These are phyloP conservation scores for Crithidia sp. DNA, from an alignment of 208 protist genomes.

Conservation along the genomic window DNA sequence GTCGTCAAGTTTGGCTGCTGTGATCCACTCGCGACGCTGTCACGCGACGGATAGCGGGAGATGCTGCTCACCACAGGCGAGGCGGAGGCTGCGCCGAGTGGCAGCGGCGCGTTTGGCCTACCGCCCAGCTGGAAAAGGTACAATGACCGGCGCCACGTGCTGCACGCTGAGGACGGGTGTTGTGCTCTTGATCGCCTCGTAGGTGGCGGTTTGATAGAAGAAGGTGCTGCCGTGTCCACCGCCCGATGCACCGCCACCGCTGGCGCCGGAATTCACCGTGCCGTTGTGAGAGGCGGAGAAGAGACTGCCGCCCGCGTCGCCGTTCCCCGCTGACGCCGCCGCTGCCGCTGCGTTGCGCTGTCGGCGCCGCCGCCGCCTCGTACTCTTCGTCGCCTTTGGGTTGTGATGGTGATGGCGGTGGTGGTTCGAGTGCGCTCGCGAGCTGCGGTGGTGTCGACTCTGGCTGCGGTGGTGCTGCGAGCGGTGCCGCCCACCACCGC, in stretches of 20 bases:
- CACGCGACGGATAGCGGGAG: constrained; percentile 5
- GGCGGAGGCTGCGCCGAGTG: neutral
- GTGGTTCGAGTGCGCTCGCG: constrained; percentile 17
- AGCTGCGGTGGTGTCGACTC: constrained; percentile 25
- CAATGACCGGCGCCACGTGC: constrained; percentile 33
- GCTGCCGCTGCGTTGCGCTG: constrained; percentile 37
- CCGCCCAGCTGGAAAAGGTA: constrained; percentile 22
- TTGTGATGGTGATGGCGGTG: constrained; percentile 38
- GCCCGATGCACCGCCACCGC: neutral
- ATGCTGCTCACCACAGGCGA: neutral
- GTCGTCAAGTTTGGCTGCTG: neutral
- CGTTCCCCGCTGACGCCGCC: constrained; percentile 19
- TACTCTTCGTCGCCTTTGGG: constrained; percentile 49
- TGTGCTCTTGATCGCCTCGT: constrained; percentile 70
- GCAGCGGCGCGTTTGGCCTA: neutral
- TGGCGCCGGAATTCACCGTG: neutral
- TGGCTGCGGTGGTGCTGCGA: constrained; percentile 35
- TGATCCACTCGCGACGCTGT: neutral
- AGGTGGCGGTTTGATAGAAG: constrained; percentile 67
- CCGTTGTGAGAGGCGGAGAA: neutral
- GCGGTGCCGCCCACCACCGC: constrained; percentile 33
- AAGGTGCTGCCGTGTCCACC: constrained; percentile 1
- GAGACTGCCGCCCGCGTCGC: neutral
- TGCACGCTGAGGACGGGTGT: constrained; percentile 34
- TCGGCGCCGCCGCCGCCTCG: constrained; percentile 45